These are phyloP conservation scores for Spiraea crenata DNA, from an alignment of 331 rosid genomes.

Conservation along the genomic window DNA sequence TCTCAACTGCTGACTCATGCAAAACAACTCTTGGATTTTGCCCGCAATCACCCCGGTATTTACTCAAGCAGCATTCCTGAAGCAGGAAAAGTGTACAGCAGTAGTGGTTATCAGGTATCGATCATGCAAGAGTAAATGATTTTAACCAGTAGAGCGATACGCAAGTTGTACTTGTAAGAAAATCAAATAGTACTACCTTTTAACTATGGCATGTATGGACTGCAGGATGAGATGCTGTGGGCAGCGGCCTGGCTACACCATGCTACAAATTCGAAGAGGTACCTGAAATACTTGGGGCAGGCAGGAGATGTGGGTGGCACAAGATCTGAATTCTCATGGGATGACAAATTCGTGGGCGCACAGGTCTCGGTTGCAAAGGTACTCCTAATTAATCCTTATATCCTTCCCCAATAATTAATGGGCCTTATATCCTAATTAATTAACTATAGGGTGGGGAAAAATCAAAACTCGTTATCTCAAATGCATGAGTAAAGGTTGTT, in stretches of 20 bases:
- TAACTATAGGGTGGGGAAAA: no score
- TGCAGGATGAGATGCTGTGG: slow-evolving; percentile 52
- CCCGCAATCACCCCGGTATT: slow-evolving; percentile 30
- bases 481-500: no score
- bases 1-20: slow-evolving; percentile 32
- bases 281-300: slow-evolving; percentile 22
- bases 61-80: slow-evolving; percentile 36
- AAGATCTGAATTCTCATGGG: slow-evolving; percentile 44
- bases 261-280: slow-evolving; percentile 21
- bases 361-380: slow-evolving; percentile 50
- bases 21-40: slow-evolving; percentile 48
- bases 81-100: slow-evolving; percentile 29
- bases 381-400: not conserved
- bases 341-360: slow-evolving; percentile 48
- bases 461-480: no score
- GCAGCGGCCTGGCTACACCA: slow-evolving; percentile 62
- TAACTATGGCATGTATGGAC: not conserved
- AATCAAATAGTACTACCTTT: no score
- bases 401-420: no score
- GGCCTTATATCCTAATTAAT: no score
- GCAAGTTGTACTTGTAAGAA: no score
- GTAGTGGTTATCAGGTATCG: slow-evolving; percentile 42
- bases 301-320: slow-evolving; percentile 20
- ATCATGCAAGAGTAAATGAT: no score
- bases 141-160: no score